phyloP scores from a whole-genome alignment of 169 alveolate species.

The Eimeria acervulina region DNA sequence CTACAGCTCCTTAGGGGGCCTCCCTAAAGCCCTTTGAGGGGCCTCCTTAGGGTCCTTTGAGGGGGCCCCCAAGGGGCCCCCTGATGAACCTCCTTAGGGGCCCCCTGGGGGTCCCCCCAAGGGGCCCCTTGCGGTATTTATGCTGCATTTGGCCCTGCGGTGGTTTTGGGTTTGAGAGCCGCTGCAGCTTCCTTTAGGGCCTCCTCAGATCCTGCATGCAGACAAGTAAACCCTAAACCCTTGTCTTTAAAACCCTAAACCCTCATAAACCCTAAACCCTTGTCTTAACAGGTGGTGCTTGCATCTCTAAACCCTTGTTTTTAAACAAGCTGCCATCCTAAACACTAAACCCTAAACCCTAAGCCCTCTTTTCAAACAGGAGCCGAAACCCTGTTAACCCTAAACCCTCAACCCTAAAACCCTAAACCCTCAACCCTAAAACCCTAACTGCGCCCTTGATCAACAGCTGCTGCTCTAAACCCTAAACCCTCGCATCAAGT shows the following conservation, averaged over 20 bases:
- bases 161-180: background rate
- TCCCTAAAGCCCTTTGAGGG: background rate
- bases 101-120: too few species aligned
- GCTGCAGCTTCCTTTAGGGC: background rate
- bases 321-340: too few species aligned
- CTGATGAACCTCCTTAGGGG: too few species aligned
- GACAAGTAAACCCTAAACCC: background rate
- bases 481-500: slow-evolving; percentile 13
- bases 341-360: too few species aligned
- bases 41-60: background rate
- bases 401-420: too few species aligned
- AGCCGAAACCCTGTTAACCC: too few species aligned
- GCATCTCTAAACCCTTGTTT: too few species aligned
- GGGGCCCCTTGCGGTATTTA: background rate
- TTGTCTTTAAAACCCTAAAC: background rate
- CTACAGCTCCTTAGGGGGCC: background rate
- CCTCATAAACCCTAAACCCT: background rate
- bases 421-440: too few species aligned
- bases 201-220: background rate
- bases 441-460: too few species aligned
- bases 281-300: background rate
- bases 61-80: background rate
- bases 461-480: background rate
- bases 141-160: background rate
- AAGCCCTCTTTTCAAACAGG: too few species aligned